These are phyloP conservation scores for Mallotus japonicus DNA, from an alignment of 441 rosid genomes.

Conservation along the genomic window DNA sequence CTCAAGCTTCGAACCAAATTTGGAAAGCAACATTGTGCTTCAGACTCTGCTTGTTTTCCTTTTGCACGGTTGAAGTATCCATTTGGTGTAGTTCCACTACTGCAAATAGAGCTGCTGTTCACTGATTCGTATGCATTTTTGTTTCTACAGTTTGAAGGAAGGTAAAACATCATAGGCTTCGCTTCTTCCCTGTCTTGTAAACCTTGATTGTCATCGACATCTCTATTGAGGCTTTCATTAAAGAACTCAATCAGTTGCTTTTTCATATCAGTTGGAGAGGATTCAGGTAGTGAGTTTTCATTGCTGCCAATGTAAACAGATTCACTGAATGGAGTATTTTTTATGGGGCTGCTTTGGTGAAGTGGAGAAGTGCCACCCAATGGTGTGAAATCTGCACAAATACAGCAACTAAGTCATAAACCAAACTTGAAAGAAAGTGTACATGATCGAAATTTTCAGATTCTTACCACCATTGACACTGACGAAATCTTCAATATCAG, in stretches of 20 bases:
- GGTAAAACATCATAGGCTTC: conserved; percentile 14
- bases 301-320: conserved; percentile 5
- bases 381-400: conserved; percentile 40
- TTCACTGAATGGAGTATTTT: conserved; percentile 24
- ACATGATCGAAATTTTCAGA: conserved; percentile 1
- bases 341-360: conserved; percentile 32
- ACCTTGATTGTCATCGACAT: conserved; percentile 12
- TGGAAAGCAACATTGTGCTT: conserved; percentile 51
- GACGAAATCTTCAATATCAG: conserved; percentile 59
- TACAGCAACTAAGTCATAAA: conserved; percentile 9
- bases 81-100: conserved; percentile 24
- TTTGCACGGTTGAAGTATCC: conserved; percentile 14
- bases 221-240: conserved; percentile 36
- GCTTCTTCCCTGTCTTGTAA: conserved; percentile 20
- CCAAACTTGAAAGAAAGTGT: background rate
- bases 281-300: conserved; percentile 23
- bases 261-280: conserved; percentile 37
- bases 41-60: conserved; percentile 32
- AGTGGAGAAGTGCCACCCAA: conserved; percentile 37
- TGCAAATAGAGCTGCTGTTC: conserved; percentile 21
- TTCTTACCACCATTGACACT: conserved; percentile 57
- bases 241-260: conserved; percentile 61
- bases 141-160: conserved; percentile 19
- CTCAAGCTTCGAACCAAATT: conserved; percentile 44
- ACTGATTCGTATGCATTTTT: conserved; percentile 24